Evolutionary conservation across 2,329 filamentous ascomycete genomes (phyloP), one percentile per base, ranked within the genome.

Genomic region (Penicillium polonicum): DNA sequence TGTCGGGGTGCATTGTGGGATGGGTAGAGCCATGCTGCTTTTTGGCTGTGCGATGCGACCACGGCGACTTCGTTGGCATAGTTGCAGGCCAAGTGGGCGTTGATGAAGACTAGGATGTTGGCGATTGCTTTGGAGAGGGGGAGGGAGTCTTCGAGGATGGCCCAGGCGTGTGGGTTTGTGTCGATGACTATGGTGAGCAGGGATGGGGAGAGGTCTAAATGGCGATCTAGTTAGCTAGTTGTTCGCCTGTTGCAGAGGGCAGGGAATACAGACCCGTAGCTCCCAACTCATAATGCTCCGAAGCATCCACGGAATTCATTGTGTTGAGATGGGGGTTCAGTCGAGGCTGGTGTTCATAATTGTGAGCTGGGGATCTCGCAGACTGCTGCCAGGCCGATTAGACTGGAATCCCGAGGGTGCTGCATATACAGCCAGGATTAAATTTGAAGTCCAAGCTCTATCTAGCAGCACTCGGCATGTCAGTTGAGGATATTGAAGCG

Each of bases 141-240:
- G 8, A 97, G 86, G 33, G 84, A 85, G 56, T 85, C 78, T 60
- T 87, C 82, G 44, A 97, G 84, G 59, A 90, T 82, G 7, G 90
- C 87, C 94, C 94, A 96, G 67, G 94, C 92, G 67, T 92, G 89
- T 2, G 94, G 94, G 73, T 99, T 99, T 27, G 93, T 97, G 79
- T 99, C 94, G 78, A 99, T 84, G 70, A 99, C 83, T 69, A 99
- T 88, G 65, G 91, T 89, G 52, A 97, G 86, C 36, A 99, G 87
- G 15, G 93, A 96, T 0, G 94, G 91, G 12, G 84, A 78, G 39
- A 82, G 80, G 57, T 81, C 83, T 83, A 62, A 15, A 43, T 35
- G 38, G 44, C 43, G n/a, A 45, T 42, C 33, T 33, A 12, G 9
- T 48, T 17, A 52, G 36, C 48, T 23, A 54, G 53, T 43, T 45